A percentile compares a stretch with the other conserved stretches of the same genome.
phyloP scores from a whole-genome alignment of 257 asterid species.

The Lithospermum erythrorhizon region DNA sequence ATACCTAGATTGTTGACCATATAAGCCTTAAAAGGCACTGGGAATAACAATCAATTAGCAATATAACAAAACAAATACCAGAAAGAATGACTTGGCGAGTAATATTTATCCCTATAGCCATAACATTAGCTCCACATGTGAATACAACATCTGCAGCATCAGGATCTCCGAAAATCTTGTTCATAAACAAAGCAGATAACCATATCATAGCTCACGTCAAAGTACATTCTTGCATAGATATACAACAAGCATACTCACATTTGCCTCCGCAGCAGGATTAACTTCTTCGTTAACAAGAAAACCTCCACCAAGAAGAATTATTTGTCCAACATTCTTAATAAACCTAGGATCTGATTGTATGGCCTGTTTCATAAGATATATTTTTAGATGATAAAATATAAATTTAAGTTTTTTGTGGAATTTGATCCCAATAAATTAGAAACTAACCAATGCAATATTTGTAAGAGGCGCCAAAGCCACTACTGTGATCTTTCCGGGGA shows the following conservation, averaged over 20 bases:
- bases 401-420: not conserved
- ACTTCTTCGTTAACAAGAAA: conserved; percentile 92
- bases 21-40: not conserved
- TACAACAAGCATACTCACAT: conserved; percentile 38
- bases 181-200: conserved; percentile 9
- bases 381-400: conserved; percentile 2
- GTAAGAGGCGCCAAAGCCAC: conserved; percentile 98
- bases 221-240: not conserved
- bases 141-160: conserved; percentile 96
- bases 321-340: conserved; percentile 61
- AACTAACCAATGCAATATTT: conserved; percentile 74
- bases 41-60: not conserved
- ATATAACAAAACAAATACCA: conserved; percentile 30
- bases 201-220: not conserved
- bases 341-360: conserved; percentile 80
- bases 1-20: not conserved
- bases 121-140: conserved; percentile 93
- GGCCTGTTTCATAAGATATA: conserved; percentile 46
- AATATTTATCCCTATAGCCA: conserved; percentile 84
- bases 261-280: conserved; percentile 97
- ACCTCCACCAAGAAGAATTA: conserved; percentile 93
- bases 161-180: conserved; percentile 93
- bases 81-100: conserved; percentile 91
- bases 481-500: conserved; percentile 81
- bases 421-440: not conserved